These are phyloP conservation scores for Knufia fluminis DNA, from an alignment of 2,329 filamentous ascomycete species.

Conservation along the genomic window DNA sequence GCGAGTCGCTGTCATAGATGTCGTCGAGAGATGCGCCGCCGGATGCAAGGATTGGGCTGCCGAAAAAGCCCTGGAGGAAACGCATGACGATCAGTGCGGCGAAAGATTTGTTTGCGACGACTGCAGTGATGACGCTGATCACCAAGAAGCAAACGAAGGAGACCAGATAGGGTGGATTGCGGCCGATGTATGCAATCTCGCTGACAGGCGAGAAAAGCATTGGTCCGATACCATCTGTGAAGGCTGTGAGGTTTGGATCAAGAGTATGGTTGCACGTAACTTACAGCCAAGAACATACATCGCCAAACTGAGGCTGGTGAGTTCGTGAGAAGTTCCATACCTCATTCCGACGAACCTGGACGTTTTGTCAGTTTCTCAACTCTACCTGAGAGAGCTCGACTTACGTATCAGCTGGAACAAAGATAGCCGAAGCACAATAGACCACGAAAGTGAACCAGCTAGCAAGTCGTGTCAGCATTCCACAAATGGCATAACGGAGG, in stretches of 20 bases:
- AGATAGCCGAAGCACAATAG: constrained; percentile 18
- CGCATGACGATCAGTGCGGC: constrained; percentile 54
- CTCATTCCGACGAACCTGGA: constrained; percentile 15
- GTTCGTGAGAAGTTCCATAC: too few species aligned
- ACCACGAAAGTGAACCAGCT: constrained; percentile 22
- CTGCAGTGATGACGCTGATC: constrained; percentile 52
- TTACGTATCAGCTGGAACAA: too few species aligned
- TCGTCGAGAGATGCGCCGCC: constrained; percentile 40
- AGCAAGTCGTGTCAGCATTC: too few species aligned
- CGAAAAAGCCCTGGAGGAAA: constrained; percentile 59
- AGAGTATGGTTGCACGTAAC: too few species aligned
- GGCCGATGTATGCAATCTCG: constrained; percentile 58
- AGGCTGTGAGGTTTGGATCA: too few species aligned
- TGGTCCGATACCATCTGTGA: constrained; percentile 21
- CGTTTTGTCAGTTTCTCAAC: too few species aligned
- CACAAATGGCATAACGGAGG: constrained; percentile 24
- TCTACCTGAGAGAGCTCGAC: too few species aligned
- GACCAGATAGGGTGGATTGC: constrained; percentile 58
- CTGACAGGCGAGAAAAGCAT: constrained; percentile 50
- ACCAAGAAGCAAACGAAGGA: constrained; percentile 61
- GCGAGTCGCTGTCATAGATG: constrained; percentile 44
- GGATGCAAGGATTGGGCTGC: constrained; percentile 55
- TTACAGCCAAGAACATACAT: constrained; percentile 24
- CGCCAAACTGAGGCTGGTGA: constrained; percentile 17
- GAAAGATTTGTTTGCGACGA: constrained; percentile 56